phyloP scores from a whole-genome alignment of 2,329 filamentous ascomycete species.

The Fusarium drepaniforme region DNA sequence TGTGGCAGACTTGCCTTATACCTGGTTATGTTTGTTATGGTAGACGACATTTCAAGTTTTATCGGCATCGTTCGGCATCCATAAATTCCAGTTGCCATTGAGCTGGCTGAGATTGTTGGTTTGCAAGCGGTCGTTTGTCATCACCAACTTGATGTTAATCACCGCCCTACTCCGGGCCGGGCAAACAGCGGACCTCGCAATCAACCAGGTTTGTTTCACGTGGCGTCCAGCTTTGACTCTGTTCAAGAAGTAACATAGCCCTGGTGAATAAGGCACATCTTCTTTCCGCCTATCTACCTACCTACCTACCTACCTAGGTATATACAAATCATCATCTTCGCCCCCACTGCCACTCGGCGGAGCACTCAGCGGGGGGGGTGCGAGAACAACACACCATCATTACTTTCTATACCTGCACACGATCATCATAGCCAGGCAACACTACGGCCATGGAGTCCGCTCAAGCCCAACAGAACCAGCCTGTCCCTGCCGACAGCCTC shows the following conservation, averaged over 20 bases:
- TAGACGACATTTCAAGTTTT: no score
- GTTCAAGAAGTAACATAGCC: background rate
- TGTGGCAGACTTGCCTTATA: no score
- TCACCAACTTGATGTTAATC: no score
- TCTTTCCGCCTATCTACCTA: background rate
- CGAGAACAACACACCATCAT: background rate
- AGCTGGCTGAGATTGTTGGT: no score
- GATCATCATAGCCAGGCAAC: background rate
- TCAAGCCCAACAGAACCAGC: background rate
- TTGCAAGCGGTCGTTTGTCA: no score
- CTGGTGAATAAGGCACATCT: background rate
- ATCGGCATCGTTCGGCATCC: no score
- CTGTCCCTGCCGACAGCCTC: background rate
- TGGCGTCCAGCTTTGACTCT: background rate
- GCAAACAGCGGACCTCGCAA: no score
- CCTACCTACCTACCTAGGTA: no score
- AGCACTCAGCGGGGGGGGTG: background rate
- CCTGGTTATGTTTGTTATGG: no score
- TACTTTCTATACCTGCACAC: background rate
- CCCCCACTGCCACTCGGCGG: background rate
- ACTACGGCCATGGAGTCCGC: background rate
- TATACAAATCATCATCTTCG: background rate
- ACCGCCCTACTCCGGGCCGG: no score
- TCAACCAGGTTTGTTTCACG: no score
- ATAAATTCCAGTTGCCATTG: no score